Base-by-base conservation (phyloP, 108 stramenopile genomes). In the Pseudonitzschia delicatissima region DNA sequence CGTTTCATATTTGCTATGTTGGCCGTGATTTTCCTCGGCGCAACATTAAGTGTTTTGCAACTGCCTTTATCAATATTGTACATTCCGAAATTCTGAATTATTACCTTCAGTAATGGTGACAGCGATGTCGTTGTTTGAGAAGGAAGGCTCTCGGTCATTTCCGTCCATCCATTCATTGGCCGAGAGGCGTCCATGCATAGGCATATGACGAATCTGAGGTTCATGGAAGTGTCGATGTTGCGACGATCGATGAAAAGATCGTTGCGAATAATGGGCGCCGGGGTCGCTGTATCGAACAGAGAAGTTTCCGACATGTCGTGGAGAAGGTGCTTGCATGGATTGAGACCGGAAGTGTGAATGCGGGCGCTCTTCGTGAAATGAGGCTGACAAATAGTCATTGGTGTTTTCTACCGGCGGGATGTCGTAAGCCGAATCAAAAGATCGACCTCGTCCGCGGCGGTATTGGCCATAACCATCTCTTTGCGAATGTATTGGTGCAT, bases 81-180 rank as follows among this genome's bases (percentile, higher is more conserved):
- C n/a, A n/a, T n/a, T n/a, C n/a, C n/a, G n/a, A n/a, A n/a, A n/a
- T n/a, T n/a, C n/a, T n/a, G n/a, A n/a, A n/a, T n/a, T n/a, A n/a
- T n/a, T n/a, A n/a, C n/a, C 34, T 59, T 59, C 58, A 17, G 37
- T 59, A 21, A 59, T 59, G 5, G 58, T 59, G 4, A 59, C 34
- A 18, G 50, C 20, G 21, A 34, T 29, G 15, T n/a, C 29, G 35
- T 26, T 39, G 17, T 32, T 8, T 4, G 25, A 53, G 13, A 59
- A 39, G 21, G 6, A 29, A 9, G 4, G 15, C 36, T 29, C 34
- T 12, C 29, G 33, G 58, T 25, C 9, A n/a, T 28, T 39, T 36
- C 58, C 58, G 9, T 53, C 26, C 58, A 59, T 32, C 58, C 27
- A 36, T 21, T 59, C 33, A 36, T 17, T 35, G 6, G 58, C 27